phyloP scores from a whole-genome alignment of 352 stramenopile genomes.

The Plasmopara muralis region DNA sequence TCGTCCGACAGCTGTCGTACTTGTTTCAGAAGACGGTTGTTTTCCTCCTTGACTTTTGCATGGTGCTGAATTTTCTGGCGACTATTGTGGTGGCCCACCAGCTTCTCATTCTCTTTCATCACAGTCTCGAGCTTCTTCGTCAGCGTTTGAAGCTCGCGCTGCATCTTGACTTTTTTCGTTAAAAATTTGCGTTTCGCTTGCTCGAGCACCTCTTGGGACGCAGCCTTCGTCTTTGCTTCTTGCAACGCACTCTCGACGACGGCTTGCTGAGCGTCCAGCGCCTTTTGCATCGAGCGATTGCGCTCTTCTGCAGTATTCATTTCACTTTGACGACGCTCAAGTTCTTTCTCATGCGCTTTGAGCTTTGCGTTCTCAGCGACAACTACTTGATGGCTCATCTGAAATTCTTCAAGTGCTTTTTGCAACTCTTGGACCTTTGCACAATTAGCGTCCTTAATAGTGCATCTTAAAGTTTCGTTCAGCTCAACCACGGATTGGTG shows the following conservation, averaged over 20 bases:
- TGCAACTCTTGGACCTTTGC: constrained; percentile 23
- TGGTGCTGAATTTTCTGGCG: constrained; percentile 82
- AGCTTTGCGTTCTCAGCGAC: constrained; percentile 21
- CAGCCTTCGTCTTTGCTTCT: constrained; percentile 23
- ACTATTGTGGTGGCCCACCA: constrained; percentile 73
- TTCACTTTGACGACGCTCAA: constrained; percentile 17
- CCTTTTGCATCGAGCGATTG: constrained; percentile 16
- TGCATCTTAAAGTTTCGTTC: constrained; percentile 2
- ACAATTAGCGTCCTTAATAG: constrained; percentile 8
- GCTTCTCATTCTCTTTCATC: constrained; percentile 62
- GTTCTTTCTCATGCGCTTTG: constrained; percentile 21
- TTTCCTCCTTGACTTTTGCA: constrained; percentile 75
- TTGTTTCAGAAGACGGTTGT: constrained; percentile 69
- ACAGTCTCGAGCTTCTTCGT: constrained; percentile 38
- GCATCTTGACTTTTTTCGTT: constrained; percentile 50
- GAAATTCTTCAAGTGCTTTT: constrained; percentile 14
- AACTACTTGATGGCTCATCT: constrained; percentile 20
- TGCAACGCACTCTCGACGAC: constrained; percentile 21
- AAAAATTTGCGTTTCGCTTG: constrained; percentile 37
- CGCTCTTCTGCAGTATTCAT: constrained; percentile 18
- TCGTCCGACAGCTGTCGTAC: constrained; percentile 59
- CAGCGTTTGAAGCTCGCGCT: constrained; percentile 29
- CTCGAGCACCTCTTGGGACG: constrained; percentile 18
- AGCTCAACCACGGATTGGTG: constrained; percentile 14
- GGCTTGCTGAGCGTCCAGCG: constrained; percentile 22